A percentile compares a stretch with the other conserved stretches of the same genome.
phyloP scores from a whole-genome alignment of 768 basidiomycete genomes.

The Hygrophorus russula region DNA sequence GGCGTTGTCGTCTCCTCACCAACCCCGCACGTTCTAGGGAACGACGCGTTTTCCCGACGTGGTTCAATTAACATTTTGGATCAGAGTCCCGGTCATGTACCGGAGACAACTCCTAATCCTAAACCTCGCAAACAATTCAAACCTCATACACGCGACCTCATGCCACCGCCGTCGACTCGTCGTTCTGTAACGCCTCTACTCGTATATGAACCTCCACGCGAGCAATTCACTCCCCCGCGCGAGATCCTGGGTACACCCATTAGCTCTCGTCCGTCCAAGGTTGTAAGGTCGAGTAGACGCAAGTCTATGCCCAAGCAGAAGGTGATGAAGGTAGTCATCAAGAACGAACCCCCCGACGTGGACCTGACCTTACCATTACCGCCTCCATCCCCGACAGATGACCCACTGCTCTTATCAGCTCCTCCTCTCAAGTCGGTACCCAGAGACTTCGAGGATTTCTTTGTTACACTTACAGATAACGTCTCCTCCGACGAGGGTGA shows the following conservation, averaged over 20 bases:
- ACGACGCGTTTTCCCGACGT: too few relatives aligned
- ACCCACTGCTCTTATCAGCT: slow-evolving; percentile 55
- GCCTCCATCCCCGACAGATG: slow-evolving; percentile 67
- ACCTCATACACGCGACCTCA: slow-evolving; percentile 10
- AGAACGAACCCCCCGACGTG: slow-evolving; percentile 58
- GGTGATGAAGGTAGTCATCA: slow-evolving; percentile 21
- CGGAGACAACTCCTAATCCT: slow-evolving; percentile 46
- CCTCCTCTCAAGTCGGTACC: slow-evolving; percentile 12
- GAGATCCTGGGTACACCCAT: slow-evolving; percentile 40
- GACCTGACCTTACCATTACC: slow-evolving; percentile 48
- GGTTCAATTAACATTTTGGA: too few relatives aligned
- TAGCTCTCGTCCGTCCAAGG: slow-evolving; percentile 27
- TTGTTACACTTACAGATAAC: too few relatives aligned
- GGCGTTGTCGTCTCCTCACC: neutral
- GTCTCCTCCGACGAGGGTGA: too few relatives aligned
- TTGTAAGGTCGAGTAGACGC: slow-evolving; percentile 12
- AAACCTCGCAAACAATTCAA: slow-evolving; percentile 43
- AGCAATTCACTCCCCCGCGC: slow-evolving; percentile 63
- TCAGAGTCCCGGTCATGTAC: neutral
- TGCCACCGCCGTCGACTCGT: neutral
- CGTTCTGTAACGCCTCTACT: slow-evolving; percentile 35
- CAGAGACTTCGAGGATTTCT: too few relatives aligned
- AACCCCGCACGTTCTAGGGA: neutral
- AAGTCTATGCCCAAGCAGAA: slow-evolving; percentile 2
- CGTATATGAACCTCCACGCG: slow-evolving; percentile 53